Conservation (phyloP, 805 yeast species). For the Barnettozyma sp. region DNA sequence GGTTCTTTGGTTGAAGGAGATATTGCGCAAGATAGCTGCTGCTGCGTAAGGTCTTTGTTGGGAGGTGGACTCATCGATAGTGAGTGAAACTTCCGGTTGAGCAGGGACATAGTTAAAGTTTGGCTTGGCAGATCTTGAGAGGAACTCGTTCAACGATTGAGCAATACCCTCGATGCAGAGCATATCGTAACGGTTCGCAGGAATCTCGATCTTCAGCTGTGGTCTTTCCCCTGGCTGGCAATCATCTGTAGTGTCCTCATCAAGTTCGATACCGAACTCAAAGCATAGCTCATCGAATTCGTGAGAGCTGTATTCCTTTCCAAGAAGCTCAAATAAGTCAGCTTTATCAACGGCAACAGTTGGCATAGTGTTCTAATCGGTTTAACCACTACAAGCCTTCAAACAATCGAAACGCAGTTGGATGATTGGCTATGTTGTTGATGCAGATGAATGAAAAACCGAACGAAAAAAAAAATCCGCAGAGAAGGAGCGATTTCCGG, state of each 20-base stretch:
- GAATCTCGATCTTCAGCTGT: slow-evolving; percentile 93
- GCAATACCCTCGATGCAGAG: slow-evolving; percentile 97
- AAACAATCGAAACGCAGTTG: too few relatives aligned
- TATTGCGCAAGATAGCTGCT: slow-evolving; percentile 84
- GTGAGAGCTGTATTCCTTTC: slow-evolving; percentile 62
- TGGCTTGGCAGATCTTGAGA: slow-evolving; percentile 66
- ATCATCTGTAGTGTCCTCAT: slow-evolving; percentile 86
- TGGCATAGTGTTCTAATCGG: slow-evolving; percentile 58
- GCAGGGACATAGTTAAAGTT: slow-evolving; percentile 54
- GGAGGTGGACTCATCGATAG: slow-evolving; percentile 68
- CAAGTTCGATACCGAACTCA: slow-evolving; percentile 95
- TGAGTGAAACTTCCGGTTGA: slow-evolving; percentile 54
- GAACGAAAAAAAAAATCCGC: too few relatives aligned
- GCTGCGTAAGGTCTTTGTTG: slow-evolving; percentile 88
- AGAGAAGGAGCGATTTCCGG: too few relatives aligned
- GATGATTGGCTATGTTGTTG: background rate
- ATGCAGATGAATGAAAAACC: background rate
- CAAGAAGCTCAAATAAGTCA: slow-evolving; percentile 80
- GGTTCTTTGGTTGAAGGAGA: slow-evolving; percentile 72
- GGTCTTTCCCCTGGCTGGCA: slow-evolving; percentile 84
- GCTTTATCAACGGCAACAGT: slow-evolving; percentile 93
- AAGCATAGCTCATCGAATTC: slow-evolving; percentile 97
- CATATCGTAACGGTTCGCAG: slow-evolving; percentile 98
- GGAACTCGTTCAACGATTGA: slow-evolving; percentile 84
- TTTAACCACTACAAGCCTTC: too few relatives aligned